These are phyloP conservation scores for Cadophora gregata DNA, from an alignment of 2,329 filamentous ascomycete species.

Conservation along the genomic window DNA sequence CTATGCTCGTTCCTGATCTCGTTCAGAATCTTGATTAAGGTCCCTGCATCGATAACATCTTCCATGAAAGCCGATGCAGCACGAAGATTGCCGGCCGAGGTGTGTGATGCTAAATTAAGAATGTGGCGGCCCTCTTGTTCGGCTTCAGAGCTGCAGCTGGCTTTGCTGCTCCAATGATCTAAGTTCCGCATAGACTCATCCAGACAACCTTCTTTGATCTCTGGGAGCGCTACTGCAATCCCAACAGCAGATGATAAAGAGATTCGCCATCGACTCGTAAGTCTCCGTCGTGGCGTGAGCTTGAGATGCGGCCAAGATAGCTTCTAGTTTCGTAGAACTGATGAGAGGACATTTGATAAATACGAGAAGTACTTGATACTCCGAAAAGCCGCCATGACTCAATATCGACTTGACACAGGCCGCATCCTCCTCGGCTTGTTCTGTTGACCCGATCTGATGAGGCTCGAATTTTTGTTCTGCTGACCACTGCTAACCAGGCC, in stretches of 20 bases:
- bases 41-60: slow-evolving; percentile 42
- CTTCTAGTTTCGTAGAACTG: slow-evolving; percentile 41
- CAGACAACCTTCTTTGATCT: slow-evolving; percentile 33
- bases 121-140: slow-evolving; percentile 45
- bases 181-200: slow-evolving; percentile 34
- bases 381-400: slow-evolving; percentile 29
- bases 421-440: slow-evolving; percentile 39
- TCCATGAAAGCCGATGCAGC: slow-evolving; percentile 39
- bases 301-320: slow-evolving; percentile 34
- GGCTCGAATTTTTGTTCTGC: slow-evolving; percentile 41
- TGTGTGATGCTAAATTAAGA: slow-evolving; percentile 41
- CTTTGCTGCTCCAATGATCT: slow-evolving; percentile 40
- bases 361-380: slow-evolving; percentile 39
- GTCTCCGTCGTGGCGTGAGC: slow-evolving; percentile 42
- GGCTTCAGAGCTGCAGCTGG: slow-evolving; percentile 45
- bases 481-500: slow-evolving; percentile 40
- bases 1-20: slow-evolving; percentile 34
- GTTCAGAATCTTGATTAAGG: slow-evolving; percentile 32
- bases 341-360: slow-evolving; percentile 44
- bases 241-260: slow-evolving; percentile 43
- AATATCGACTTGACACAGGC: slow-evolving; percentile 35
- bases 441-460: slow-evolving; percentile 43
- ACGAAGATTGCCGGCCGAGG: slow-evolving; percentile 29
- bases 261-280: slow-evolving; percentile 46
- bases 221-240: slow-evolving; percentile 41